These are phyloP conservation scores for Ilyonectria destructans DNA, from an alignment of 2,329 filamentous ascomycete genomes.

Conservation along the genomic window DNA sequence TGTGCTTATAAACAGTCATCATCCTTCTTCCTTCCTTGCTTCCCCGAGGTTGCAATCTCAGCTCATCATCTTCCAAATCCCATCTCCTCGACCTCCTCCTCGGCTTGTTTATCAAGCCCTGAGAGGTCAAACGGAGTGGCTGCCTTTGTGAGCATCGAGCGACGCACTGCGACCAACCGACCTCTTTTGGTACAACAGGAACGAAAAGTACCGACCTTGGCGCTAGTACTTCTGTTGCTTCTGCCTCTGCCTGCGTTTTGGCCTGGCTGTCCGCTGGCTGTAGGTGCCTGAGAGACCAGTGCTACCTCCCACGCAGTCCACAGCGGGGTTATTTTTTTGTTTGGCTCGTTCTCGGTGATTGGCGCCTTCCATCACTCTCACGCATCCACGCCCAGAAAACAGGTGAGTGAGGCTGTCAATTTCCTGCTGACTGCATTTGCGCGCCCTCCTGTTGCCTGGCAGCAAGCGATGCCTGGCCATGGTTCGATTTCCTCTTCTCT, in stretches of 20 bases:
- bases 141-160: slow-evolving; percentile 1
- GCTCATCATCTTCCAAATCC: neutral
- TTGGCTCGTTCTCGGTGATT: slow-evolving; percentile 43
- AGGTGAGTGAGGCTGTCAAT: slow-evolving; percentile 46
- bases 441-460: slow-evolving; percentile 38
- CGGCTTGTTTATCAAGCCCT: neutral
- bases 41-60: slow-evolving; percentile 10
- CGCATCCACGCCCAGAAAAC: slow-evolving; percentile 44
- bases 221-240: slow-evolving; percentile 3
- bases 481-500: slow-evolving; percentile 11
- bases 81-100: neutral
- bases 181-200: neutral
- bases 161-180: slow-evolving; percentile 22
- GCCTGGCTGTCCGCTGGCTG: slow-evolving; percentile 2
- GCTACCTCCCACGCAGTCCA: slow-evolving; percentile 12
- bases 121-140: neutral
- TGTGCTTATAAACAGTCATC: slow-evolving; percentile 30
- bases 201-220: slow-evolving; percentile 8
- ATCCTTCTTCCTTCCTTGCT: slow-evolving; percentile 8
- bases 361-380: slow-evolving; percentile 46
- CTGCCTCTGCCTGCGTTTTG: slow-evolving; percentile 19
- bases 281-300: slow-evolving; percentile 9
- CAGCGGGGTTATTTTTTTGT: slow-evolving; percentile 49
- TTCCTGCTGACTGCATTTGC: slow-evolving; percentile 42
- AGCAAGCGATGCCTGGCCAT: slow-evolving; percentile 28